A percentile compares a stretch with the other conserved stretches of the same genome.
phyloP scores from a whole-genome alignment of 352 stramenopile species.

The Globisporangium cylindrosporum region DNA sequence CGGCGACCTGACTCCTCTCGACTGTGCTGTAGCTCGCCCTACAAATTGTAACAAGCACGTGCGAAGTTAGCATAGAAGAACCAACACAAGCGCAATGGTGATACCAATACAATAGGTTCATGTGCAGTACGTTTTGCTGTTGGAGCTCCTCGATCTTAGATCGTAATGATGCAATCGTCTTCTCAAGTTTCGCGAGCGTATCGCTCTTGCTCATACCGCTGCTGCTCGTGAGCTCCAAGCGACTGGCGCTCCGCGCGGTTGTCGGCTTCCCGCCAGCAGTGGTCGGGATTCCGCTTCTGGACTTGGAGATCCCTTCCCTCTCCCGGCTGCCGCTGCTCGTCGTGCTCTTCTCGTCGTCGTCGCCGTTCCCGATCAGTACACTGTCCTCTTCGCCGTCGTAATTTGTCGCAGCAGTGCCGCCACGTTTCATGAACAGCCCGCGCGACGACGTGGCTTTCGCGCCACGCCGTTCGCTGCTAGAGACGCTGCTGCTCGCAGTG shows the following conservation, averaged over 20 bases:
- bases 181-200: constrained; percentile 48
- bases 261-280: not conserved
- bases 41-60: not conserved
- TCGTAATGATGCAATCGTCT: constrained; percentile 49
- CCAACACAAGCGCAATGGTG: not conserved
- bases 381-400: constrained; percentile 60
- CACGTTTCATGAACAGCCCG: constrained; percentile 55
- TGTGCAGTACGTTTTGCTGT: constrained; percentile 82
- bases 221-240: constrained; percentile 11
- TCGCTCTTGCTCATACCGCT: constrained; percentile 14
- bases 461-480: constrained; percentile 3
- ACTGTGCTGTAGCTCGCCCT: constrained; percentile 58
- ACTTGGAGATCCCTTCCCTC: constrained; percentile 13
- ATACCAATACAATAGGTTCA: not conserved
- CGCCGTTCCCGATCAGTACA: constrained; percentile 51
- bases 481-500: constrained; percentile 4
- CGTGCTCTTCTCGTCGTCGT: constrained; percentile 30
- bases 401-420: constrained; percentile 20
- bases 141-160: constrained; percentile 66
- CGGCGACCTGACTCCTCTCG: constrained; percentile 60
- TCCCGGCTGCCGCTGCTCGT: not conserved
- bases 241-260: not conserved
- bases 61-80: too few relatives aligned
- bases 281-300: constrained; percentile 8
- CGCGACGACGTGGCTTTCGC: constrained; percentile 44